Conservation (phyloP, 31 red algal genomes). For the Porphyra umbilicalis region DNA sequence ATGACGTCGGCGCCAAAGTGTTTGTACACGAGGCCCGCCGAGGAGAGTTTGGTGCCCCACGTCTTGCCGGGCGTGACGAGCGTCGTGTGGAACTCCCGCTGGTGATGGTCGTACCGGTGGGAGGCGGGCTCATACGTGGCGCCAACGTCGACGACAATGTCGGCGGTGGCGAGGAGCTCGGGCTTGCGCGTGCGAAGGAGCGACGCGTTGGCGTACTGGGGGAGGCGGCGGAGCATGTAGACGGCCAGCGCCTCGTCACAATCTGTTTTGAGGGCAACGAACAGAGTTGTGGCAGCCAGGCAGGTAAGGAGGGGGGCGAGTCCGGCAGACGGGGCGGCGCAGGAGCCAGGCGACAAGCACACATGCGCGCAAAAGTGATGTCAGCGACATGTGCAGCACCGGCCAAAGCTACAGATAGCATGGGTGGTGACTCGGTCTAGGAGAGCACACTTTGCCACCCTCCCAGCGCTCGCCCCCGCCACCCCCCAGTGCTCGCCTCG, state of each 20-base stretch:
- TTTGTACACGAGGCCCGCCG: slow-evolving; percentile 91
- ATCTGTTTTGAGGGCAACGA: no score
- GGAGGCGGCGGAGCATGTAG: slow-evolving; percentile 62
- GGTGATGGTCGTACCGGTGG: slow-evolving; percentile 85
- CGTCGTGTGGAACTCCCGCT: slow-evolving; percentile 81
- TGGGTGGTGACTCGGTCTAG: no score
- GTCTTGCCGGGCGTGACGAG: slow-evolving; percentile 1
- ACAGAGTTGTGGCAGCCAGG: no score
- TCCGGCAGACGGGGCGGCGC: no score
- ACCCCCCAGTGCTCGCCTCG: no score
- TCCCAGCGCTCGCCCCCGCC: no score
- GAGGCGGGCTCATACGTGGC: slow-evolving; percentile 49
- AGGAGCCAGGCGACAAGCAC: no score
- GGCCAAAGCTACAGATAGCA: no score
- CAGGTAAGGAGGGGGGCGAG: no score
- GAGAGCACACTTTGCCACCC: no score
- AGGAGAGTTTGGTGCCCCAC: slow-evolving; percentile 58
- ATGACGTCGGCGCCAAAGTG: slow-evolving; percentile 83
- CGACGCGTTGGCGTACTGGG: slow-evolving; percentile 31
- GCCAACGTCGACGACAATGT: slow-evolving; percentile 90
- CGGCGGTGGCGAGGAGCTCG: slow-evolving; percentile 15
- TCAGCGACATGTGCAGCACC: no score
- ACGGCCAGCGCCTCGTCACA: slow-evolving; percentile 91
- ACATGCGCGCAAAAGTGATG: no score
- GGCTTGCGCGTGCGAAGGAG: slow-evolving; percentile 68